Conservation (phyloP, 208 protist species). For the Leishmania turanica region DNA sequence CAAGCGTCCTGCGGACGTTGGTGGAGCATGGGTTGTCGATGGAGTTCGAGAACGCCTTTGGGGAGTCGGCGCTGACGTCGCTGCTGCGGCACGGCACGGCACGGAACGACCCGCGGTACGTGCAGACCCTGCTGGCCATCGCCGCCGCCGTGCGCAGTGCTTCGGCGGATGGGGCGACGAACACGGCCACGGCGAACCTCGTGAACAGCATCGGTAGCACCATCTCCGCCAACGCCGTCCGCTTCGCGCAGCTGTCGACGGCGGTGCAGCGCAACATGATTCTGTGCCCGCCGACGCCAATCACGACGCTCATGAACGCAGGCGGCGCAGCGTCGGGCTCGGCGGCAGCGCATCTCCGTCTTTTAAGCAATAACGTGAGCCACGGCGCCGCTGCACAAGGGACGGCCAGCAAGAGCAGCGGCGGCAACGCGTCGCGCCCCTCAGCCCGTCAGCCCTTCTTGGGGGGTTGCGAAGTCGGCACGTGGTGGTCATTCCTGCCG, state of each 20-base stretch:
- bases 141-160: conserved; percentile 1
- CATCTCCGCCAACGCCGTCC: conserved; percentile 15
- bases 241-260: conserved; percentile 46
- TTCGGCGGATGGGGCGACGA: conserved; percentile 1
- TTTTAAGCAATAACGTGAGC: conserved; percentile 5
- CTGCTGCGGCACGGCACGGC: conserved; percentile 78
- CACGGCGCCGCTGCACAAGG: neutral
- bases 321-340: neutral
- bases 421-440: neutral
- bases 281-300: conserved; percentile 41
- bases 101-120: conserved; percentile 52
- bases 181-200: neutral
- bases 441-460: conserved; percentile 13
- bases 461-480: conserved; percentile 43
- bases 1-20: conserved; percentile 35
- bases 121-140: conserved; percentile 18
- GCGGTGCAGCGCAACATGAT: conserved; percentile 77
- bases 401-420: neutral
- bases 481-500: conserved; percentile 50
- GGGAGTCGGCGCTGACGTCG: conserved; percentile 70
- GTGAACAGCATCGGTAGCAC: conserved; percentile 16
- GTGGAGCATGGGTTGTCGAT: conserved; percentile 60
- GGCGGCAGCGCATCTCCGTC: conserved; percentile 7
- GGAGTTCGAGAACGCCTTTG: conserved; percentile 67
- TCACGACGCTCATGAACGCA: conserved; percentile 23